Evolutionary conservation across 225 moss, liverwort and hornwort genomes (phyloP), one percentile per base, ranked within the genome.

Genomic region (Polytrichum formosum): DNA sequence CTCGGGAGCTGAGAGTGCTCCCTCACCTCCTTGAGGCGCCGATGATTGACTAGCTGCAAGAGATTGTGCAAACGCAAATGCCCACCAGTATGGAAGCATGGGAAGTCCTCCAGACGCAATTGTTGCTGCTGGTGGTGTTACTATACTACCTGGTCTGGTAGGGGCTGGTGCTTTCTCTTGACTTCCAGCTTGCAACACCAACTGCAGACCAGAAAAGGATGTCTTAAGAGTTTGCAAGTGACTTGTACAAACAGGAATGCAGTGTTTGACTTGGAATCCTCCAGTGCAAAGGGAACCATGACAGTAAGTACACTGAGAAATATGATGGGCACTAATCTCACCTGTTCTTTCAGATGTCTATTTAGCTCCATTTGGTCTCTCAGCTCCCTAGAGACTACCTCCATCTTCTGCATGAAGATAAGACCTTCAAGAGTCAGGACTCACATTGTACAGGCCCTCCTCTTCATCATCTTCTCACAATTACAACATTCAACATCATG

Each of bases 281-380:
- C 26, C 67, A 71, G 54, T 30, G 17, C 18, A 35, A 18, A 46
- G 13, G 37, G 13, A 13, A 46, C 37, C 37, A 4, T 37, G 10
- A 33, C 33, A 33, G 33, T 7, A 33, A 33, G 9, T 35, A 35
- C 35, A 35, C 35, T 5, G 29, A 46, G 46, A 46, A 46, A 46
- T 2, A 46, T 7, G 46, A 46, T 46, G 10, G 16, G 46, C 13
- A 46, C 56, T 23, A 26, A 22, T 13, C 74, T 62, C 69, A 96
- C 96, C 87, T 96, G 84, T n/a, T 90, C 87, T 73, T 72, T 89
- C 30, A 96, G 29, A 37, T 85, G 88, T 21, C 68, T 73, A 59
- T 87, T 93, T 26, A 77, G 28, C 60, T 93, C 91, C 54, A 78
- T 73, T 65, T 90, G 70, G 23, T 72, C 78, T 19, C 70, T 81